Evolutionary conservation across 805 yeast species (phyloP), one percentile per base, ranked within the genome.

Genomic region (Debaryomyces maramus): DNA sequence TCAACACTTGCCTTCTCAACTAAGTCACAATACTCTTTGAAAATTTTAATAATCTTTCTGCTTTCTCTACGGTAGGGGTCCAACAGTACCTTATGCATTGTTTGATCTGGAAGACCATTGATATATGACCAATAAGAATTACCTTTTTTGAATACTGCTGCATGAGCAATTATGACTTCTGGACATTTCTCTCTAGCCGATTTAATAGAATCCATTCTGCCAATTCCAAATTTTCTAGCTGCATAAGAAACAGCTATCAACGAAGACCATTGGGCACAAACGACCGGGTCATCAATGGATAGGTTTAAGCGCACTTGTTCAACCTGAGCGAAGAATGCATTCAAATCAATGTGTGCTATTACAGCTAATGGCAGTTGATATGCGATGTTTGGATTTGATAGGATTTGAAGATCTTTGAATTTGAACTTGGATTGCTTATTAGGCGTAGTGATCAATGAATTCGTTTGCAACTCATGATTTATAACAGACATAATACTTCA

Each of bases 1-100:
- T 93, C 99, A 14, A 90, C 93, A 63, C 97, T 88, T 0, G 97
- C 98, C 63, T 90, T 90, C 59, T 93, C 96, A 0, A 88, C 88
- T 11, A 73, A 51, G 41, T 79, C 83, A 55, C 91, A 86, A 43
- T 73, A 69, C 6, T 65, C 57, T 40, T 75, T 75, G 51, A 93
- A 74, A 0, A 91, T 65, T 24, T 77, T 69, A 55, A 88, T 70
- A 43, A 93, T 82, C 60, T 85, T 86, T 13, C 96, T 68, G 43
- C 93, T 83, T 54, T 88, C 96, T 43, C 96, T 64, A 44, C 99
- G 71, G 55, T 91, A 93, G 0, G 96, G 96, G 55, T 93, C 98
- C 39, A 93, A 65, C 2, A 90, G 81, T 3, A 93, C 97, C 61
- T 93, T 93, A 56, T 88, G 86, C 24, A 72, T 61, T 2, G 68